Percentiles rank a stretch among this genome's conserved stretches.
These are phyloP conservation scores for Thalassia testudinum DNA, from an alignment of 116 monocot species.

Conservation along the genomic window DNA sequence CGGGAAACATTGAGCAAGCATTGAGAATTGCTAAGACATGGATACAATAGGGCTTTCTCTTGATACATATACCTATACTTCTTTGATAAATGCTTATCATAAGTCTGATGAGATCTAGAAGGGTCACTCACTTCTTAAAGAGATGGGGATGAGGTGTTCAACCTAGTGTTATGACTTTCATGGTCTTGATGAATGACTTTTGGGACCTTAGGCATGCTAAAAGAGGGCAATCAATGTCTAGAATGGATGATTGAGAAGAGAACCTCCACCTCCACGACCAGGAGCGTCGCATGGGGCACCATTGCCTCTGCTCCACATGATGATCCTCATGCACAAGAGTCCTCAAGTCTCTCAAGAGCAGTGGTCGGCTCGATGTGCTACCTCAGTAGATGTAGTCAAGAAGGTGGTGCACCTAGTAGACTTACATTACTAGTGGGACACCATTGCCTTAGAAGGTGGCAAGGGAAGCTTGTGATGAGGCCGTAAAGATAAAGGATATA, in stretches of 20 bases:
- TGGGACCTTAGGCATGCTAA: constrained; percentile 46
- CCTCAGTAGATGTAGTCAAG: too few relatives aligned
- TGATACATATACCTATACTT: constrained; percentile 76
- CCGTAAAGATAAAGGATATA: too few relatives aligned
- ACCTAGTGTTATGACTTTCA: constrained; percentile 78
- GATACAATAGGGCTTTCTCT: constrained; percentile 49
- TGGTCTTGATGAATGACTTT: constrained; percentile 80
- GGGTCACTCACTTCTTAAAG: constrained; percentile 46
- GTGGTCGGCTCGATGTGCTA: too few relatives aligned
- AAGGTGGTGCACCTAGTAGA: too few relatives aligned
- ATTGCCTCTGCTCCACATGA: too few relatives aligned
- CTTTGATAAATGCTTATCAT: constrained; percentile 76
- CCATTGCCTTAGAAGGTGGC: too few relatives aligned
- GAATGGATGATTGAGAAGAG: constrained; percentile 73
- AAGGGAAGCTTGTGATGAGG: too few relatives aligned
- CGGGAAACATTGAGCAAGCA: constrained; percentile 72
- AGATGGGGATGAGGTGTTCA: constrained; percentile 64
- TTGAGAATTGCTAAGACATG: constrained; percentile 68
- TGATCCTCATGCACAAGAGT: too few relatives aligned
- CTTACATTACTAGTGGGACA: too few relatives aligned
- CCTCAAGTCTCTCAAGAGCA: too few relatives aligned
- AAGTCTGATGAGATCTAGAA: constrained; percentile 42
- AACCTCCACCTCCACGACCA: too few relatives aligned
- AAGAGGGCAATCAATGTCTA: constrained; percentile 58
- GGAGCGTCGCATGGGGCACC: too few relatives aligned